These are phyloP conservation scores for Holtermanniella nyarrowii DNA, from an alignment of 768 basidiomycete species.

Conservation along the genomic window DNA sequence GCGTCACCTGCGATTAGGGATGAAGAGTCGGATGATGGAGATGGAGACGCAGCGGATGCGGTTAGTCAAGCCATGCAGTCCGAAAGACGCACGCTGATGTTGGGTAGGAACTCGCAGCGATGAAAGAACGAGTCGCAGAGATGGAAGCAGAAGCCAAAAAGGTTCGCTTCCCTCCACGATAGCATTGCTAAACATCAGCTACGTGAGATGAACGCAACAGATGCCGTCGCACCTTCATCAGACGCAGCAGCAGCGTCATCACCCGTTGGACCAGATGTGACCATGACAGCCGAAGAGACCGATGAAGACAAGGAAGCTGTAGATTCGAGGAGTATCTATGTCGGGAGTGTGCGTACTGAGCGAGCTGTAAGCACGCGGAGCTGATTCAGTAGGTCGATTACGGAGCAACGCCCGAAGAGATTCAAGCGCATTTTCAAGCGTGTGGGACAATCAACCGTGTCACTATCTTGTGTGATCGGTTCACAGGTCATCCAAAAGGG, in stretches of 20 bases:
- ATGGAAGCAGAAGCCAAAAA: slow-evolving; percentile 40
- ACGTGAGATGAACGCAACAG: slow-evolving; percentile 1
- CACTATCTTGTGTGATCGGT: slow-evolving; percentile 98
- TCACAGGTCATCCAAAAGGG: slow-evolving; percentile 99
- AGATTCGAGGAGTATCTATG: slow-evolving; percentile 79
- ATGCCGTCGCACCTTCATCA: slow-evolving; percentile 9
- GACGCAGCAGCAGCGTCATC: slow-evolving; percentile 21
- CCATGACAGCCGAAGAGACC: slow-evolving; percentile 40
- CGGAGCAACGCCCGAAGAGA: slow-evolving; percentile 91
- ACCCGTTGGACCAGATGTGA: slow-evolving; percentile 6
- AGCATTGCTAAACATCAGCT: slow-evolving; percentile 1
- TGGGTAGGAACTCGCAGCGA: slow-evolving; percentile 35
- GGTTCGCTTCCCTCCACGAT: slow-evolving; percentile 10
- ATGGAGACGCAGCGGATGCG: slow-evolving; percentile 23
- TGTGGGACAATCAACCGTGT: slow-evolving; percentile 98
- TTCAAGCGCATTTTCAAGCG: slow-evolving; percentile 91
- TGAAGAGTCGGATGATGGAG: slow-evolving; percentile 1
- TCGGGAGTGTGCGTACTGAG: slow-evolving; percentile 73
- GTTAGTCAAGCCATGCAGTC: slow-evolving; percentile 7
- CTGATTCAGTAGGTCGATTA: slow-evolving; percentile 81
- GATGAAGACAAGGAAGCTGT: slow-evolving; percentile 76
- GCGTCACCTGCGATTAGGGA: background rate
- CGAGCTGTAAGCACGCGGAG: background rate
- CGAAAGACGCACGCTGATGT: slow-evolving; percentile 3
- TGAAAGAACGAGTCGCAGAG: slow-evolving; percentile 39